A percentile compares a stretch with the other conserved stretches of the same genome.
Conservation (phyloP, 2,329 filamentous ascomycete genomes). For the Ophiostoma ulmi region DNA sequence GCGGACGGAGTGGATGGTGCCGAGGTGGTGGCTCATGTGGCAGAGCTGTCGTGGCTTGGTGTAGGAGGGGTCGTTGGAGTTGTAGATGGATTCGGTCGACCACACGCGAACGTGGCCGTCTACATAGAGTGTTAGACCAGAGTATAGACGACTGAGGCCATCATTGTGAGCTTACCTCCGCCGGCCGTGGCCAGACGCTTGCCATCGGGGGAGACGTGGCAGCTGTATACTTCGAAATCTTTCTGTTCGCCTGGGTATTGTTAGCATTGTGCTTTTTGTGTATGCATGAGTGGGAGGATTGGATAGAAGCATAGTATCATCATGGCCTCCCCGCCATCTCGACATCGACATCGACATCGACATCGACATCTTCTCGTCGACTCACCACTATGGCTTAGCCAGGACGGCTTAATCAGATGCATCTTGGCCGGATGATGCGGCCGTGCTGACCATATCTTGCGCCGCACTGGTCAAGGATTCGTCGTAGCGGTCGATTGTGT, state of each 20-base stretch:
- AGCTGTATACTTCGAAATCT: conserved; percentile 97
- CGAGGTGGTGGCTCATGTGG: conserved; percentile 96
- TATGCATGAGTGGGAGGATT: too few species aligned
- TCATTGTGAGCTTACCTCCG: conserved; percentile 57
- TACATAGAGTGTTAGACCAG: conserved; percentile 35
- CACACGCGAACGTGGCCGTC: conserved; percentile 97
- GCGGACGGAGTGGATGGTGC: conserved; percentile 92
- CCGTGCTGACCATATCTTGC: conserved; percentile 27
- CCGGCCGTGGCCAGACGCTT: conserved; percentile 87
- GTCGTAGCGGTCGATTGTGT: background rate
- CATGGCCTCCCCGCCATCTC: background rate
- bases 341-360: background rate
- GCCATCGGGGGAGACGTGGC: conserved; percentile 92
- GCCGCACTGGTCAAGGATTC: conserved; percentile 11
- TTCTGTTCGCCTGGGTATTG: conserved; percentile 73
- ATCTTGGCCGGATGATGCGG: conserved; percentile 43
- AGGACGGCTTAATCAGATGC: conserved; percentile 90
- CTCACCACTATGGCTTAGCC: conserved; percentile 87
- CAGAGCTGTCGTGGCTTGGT: conserved; percentile 85
- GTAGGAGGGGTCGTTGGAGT: conserved; percentile 66
- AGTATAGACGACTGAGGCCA: background rate
- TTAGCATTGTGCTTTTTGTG: background rate
- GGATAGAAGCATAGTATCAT: background rate
- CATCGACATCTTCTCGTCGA: conserved; percentile 20
- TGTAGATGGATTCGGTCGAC: conserved; percentile 91